Evolutionary conservation across 345 rosid genomes (phyloP).

Genomic region (Rhodamnia argentea): DNA sequence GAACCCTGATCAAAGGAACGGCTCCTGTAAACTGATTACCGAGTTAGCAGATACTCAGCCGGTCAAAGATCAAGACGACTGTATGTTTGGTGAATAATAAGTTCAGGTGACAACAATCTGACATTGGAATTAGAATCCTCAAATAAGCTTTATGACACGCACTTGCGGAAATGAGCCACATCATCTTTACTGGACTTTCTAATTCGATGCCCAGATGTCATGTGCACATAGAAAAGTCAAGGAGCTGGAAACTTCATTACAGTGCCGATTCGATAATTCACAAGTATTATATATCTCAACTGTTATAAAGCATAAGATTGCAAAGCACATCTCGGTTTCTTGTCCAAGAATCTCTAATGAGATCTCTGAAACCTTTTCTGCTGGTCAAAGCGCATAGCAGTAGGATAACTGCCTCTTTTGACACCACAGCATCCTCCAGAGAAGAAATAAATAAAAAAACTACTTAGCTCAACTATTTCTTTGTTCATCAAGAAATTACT

Average conservation of each 20-base stretch:
- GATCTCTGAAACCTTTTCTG: neutral
- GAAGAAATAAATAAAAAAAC: neutral
- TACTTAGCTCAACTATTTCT: neutral
- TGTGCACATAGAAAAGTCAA: neutral
- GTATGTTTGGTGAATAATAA: neutral
- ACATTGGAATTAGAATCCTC: neutral
- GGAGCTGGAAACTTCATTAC: neutral
- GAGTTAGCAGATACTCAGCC: neutral
- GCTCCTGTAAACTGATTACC: neutral
- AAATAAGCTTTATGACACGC: neutral
- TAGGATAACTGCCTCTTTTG: neutral
- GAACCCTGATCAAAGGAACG: neutral
- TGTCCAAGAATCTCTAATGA: neutral
- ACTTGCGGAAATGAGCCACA: neutral
- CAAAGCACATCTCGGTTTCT: neutral
- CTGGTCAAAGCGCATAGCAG: neutral
- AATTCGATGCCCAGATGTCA: neutral
- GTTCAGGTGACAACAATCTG: neutral
- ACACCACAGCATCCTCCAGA: neutral
- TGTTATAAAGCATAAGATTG: neutral
- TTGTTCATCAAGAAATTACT: neutral
- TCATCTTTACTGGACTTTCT: neutral
- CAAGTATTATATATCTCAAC: neutral
- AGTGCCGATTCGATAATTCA: neutral
- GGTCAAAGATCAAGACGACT: neutral